Evolutionary conservation across 208 protist species (phyloP).

Genomic region (Trypanosoma theileri): DNA sequence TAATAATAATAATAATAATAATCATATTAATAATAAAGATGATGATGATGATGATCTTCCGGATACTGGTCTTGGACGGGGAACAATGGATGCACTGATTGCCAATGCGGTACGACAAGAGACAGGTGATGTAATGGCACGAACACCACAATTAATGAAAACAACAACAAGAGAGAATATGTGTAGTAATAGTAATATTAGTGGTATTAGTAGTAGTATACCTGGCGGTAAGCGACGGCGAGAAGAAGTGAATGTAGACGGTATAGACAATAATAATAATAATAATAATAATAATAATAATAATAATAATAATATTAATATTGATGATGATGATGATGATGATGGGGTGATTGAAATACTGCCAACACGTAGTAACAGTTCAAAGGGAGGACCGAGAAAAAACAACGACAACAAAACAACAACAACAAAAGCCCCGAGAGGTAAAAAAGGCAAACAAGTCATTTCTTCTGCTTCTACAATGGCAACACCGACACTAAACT

Average conservation of each 20-base stretch:
- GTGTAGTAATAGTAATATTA: not conserved
- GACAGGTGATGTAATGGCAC: not conserved
- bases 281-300: not conserved
- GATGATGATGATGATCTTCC: constrained; percentile 58
- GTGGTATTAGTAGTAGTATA: not conserved
- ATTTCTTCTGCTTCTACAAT: not conserved
- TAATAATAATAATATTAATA: constrained; percentile 1
- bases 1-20: constrained; percentile 2
- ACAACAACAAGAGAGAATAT: not conserved
- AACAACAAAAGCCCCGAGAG: constrained; percentile 1
- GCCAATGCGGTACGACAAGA: constrained; percentile 17
- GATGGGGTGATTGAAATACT: too few species aligned
- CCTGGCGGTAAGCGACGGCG: not conserved
- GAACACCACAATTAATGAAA: too few species aligned
- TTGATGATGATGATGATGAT: constrained; percentile 3
- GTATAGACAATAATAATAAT: constrained; percentile 2
- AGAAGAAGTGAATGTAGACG: constrained; percentile 5
- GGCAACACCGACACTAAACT: constrained; percentile 14
- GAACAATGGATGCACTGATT: constrained; percentile 36
- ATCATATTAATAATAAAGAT: constrained; percentile 24
- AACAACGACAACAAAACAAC: not conserved
- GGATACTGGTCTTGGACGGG: constrained; percentile 49
- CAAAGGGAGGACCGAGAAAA: too few species aligned
- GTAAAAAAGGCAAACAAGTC: constrained; percentile 5
- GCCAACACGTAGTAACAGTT: not conserved